These are phyloP conservation scores for Mortierella sp. DNA, from an alignment of 371 early-diverging fungal species.

Conservation along the genomic window DNA sequence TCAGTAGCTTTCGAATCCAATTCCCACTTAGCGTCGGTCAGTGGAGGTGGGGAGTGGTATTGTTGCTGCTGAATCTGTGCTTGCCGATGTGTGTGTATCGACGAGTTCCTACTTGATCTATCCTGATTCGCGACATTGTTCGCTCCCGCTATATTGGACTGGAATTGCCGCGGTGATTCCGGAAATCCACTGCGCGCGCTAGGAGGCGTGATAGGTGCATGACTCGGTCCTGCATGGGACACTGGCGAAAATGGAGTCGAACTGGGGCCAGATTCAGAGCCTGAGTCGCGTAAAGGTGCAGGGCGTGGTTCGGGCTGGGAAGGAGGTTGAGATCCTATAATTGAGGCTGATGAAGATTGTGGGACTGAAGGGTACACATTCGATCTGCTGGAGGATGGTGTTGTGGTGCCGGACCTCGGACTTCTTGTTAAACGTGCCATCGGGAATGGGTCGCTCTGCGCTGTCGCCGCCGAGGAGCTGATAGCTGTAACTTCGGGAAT, in stretches of 20 bases:
- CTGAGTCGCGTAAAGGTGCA: constrained; percentile 11
- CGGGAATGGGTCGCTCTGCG: constrained; percentile 34
- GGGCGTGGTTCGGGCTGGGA: no score
- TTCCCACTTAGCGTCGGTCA: constrained; percentile 69
- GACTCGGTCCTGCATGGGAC: neutral
- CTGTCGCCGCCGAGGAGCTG: constrained; percentile 21
- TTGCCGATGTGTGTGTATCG: constrained; percentile 33
- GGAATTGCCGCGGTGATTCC: constrained; percentile 1
- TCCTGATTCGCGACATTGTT: constrained; percentile 7
- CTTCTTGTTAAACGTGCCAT: constrained; percentile 34
- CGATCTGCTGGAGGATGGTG: constrained; percentile 41
- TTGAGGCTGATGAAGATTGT: neutral
- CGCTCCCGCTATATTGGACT: neutral
- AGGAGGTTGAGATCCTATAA: neutral
- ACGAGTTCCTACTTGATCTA: constrained; percentile 58
- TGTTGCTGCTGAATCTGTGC: constrained; percentile 15
- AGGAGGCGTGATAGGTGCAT: neutral
- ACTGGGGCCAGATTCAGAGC: no score
- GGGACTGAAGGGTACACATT: neutral
- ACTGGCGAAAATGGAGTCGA: neutral
- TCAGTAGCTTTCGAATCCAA: constrained; percentile 71
- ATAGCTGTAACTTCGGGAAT: constrained; percentile 16
- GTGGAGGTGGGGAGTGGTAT: constrained; percentile 32
- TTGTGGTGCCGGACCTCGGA: constrained; percentile 20
- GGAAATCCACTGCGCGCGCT: neutral